Conservation (phyloP, 108 stramenopile genomes). For the Conticribra weissflogii region DNA sequence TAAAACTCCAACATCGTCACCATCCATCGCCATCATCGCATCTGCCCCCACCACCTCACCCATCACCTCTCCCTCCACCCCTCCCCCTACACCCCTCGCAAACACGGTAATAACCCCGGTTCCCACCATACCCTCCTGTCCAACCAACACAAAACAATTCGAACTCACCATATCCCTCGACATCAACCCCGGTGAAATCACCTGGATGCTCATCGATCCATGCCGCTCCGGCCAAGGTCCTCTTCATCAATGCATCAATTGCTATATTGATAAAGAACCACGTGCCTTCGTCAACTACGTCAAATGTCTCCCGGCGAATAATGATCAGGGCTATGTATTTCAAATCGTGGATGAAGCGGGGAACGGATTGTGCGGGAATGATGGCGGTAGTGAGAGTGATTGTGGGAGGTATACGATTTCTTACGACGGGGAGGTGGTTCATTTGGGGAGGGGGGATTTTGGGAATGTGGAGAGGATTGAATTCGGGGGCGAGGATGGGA, state of each 20-base stretch:
- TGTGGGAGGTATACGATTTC: neutral
- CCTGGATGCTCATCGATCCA: neutral
- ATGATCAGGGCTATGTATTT: neutral
- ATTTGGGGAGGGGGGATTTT: neutral
- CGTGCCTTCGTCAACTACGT: neutral
- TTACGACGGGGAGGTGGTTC: neutral
- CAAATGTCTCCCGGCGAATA: neutral
- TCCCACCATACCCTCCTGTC: neutral
- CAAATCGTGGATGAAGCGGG: neutral
- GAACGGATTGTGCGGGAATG: neutral
- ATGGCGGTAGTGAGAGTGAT: too few species aligned
- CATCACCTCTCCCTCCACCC: too few species aligned
- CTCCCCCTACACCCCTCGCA: neutral
- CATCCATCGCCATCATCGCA: too few species aligned
- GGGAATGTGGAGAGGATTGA: neutral
- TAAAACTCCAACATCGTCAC: too few species aligned
- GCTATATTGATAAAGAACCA: neutral
- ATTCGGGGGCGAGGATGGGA: neutral
- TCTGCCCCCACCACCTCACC: too few species aligned
- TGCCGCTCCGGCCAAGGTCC: neutral
- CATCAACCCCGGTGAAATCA: neutral
- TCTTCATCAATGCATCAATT: neutral
- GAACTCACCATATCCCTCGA: neutral
- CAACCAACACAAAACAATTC: neutral
- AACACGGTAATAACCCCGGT: neutral